Base-by-base conservation (phyloP, 1,139 yeast genomes). In the Blastobotrys ciferrii region DNA sequence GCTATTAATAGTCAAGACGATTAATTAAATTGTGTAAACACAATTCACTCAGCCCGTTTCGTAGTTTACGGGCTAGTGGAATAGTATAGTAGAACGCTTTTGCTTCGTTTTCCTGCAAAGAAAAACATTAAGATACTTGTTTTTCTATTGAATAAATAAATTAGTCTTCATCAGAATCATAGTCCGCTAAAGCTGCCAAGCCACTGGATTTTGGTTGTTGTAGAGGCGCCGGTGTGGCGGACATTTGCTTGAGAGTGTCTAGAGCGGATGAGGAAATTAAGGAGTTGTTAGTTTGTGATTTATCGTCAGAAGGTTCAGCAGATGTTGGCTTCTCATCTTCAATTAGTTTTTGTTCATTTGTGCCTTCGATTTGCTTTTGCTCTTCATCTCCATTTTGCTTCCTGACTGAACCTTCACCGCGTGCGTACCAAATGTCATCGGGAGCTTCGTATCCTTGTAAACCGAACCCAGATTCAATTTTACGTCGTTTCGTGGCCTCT, bases 371-470 rank as follows among this genome's bases (percentile, higher is more conserved):
- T n/a, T 7, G 18, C 31, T 23, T 20, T 14, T n/a, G 12, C 3
- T n/a, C 18, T 9, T 41, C 36, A 18, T 25, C 12, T 25, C 12
- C 18, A 5, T 28, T 39, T 13, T 13, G 9, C 28, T 15, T 33
- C 6, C 32, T 31, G 7, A 31, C 37, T 12, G 36, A 28, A 14
- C 32, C 25, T 12, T 11, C n/a, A 12, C 32, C 45, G 11, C 28
- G 9, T 3, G 58, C 55, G 42, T 53, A 58, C 55, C 58, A 55
- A 14, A 58, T 40, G 7, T 57, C 58, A 30, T 57, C 59, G 3
- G 62, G 61, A 4, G 58, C 62, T 23, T 56, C 50, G 39, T 55
- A 58, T 5, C 62, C 62, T 35, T 56, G 56, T 17, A 58, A 43
- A 1, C 56, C 61, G 46, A 53, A 53, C 15, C 41, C 23, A 7